These are phyloP conservation scores for Geopyxis carbonaria DNA, from an alignment of 495 filamentous ascomycete genomes.

Conservation along the genomic window DNA sequence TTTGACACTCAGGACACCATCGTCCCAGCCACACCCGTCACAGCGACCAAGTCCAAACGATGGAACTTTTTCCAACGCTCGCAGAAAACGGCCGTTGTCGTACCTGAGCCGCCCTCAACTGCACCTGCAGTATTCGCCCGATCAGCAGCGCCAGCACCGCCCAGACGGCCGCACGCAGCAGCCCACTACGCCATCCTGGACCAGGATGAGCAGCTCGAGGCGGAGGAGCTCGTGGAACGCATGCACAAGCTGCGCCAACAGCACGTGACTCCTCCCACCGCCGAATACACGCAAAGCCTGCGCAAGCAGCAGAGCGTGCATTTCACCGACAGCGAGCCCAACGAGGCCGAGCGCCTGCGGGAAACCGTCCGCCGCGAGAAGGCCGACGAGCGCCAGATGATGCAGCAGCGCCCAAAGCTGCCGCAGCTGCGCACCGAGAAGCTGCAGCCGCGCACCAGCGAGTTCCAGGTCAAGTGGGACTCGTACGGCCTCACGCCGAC, in stretches of 20 bases:
- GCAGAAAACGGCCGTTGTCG: constrained; percentile 30
- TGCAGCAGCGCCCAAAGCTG: constrained; percentile 29
- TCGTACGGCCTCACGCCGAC: constrained; percentile 11
- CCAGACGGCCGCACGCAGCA: neutral
- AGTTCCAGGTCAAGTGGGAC: constrained; percentile 22
- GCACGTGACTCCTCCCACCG: neutral
- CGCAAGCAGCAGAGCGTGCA: constrained; percentile 2
- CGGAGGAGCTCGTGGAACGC: constrained; percentile 33
- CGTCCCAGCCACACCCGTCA: constrained; percentile 11
- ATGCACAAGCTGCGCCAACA: constrained; percentile 17
- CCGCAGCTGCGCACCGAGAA: too few relatives aligned
- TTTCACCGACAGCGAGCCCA: constrained; percentile 9
- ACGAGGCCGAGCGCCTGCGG: constrained; percentile 10
- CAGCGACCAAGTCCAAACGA: constrained; percentile 32
- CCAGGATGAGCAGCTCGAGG: constrained; percentile 48
- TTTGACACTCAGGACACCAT: neutral
- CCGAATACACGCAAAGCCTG: constrained; percentile 1
- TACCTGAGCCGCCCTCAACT: constrained; percentile 26
- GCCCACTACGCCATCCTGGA: constrained; percentile 79
- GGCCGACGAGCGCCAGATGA: constrained; percentile 19
- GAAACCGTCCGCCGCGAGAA: constrained; percentile 18
- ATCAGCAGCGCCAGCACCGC: neutral
- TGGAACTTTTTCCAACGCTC: constrained; percentile 76
- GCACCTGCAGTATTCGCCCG: neutral
- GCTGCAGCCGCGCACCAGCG: too few relatives aligned